Conservation (phyloP, 1,284 basidiomycete genomes). For the Apiotrichum veenhuisii region DNA sequence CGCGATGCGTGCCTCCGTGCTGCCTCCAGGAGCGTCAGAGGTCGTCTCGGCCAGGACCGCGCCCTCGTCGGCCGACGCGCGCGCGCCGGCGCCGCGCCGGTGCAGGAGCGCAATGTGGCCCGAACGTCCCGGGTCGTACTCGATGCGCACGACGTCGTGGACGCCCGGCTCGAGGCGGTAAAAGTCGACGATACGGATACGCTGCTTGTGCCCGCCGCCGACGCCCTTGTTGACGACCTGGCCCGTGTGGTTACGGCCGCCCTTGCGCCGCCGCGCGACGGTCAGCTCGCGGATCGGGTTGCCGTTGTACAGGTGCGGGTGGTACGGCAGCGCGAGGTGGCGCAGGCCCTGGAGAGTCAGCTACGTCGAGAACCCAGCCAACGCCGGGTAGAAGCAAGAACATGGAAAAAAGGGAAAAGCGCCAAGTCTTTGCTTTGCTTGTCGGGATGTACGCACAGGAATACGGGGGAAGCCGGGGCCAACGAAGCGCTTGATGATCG, state of each 20-base stretch:
- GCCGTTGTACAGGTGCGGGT: constrained; percentile 77
- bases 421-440: no score
- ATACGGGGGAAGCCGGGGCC: constrained; percentile 45
- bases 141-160: constrained; percentile 86
- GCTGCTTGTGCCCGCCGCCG: constrained; percentile 86
- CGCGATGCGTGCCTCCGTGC: constrained; percentile 10
- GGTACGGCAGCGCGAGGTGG: constrained; percentile 76
- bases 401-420: not conserved
- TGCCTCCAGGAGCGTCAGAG: constrained; percentile 13
- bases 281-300: constrained; percentile 80
- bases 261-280: constrained; percentile 72
- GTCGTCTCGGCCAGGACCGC: constrained; percentile 30
- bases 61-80: constrained; percentile 26
- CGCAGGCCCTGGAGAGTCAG: constrained; percentile 59
- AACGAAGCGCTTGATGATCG: constrained; percentile 40
- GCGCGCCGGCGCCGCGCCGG: constrained; percentile 28
- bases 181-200: constrained; percentile 87
- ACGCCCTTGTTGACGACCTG: constrained; percentile 82
- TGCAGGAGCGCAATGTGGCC: constrained; percentile 86
- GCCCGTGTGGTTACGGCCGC: constrained; percentile 79
- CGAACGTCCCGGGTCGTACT: constrained; percentile 92
- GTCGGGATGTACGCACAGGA: constrained; percentile 38
- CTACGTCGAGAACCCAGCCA: no score
- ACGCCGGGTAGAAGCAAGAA: no score
- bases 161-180: constrained; percentile 68